Conservation (phyloP, 495 filamentous ascomycete species). For the Penicillium herquei region DNA sequence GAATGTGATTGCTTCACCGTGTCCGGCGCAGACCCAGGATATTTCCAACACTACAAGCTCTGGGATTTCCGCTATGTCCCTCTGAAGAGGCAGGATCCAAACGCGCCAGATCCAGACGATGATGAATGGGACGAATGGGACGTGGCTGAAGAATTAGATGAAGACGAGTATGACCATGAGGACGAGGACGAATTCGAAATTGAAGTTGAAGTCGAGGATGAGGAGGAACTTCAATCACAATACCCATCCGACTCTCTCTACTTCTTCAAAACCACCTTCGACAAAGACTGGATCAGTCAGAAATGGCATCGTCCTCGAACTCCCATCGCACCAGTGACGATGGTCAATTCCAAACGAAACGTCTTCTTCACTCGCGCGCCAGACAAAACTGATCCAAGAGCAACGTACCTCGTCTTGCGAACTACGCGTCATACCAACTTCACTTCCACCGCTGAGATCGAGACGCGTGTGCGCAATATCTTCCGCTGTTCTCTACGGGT, state of each 20-base stretch:
- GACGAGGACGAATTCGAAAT: slow-evolving; percentile 40
- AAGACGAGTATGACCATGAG: slow-evolving; percentile 29
- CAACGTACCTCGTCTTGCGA: slow-evolving; percentile 60
- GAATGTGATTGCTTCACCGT: slow-evolving; percentile 43
- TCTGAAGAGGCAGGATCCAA: slow-evolving; percentile 14
- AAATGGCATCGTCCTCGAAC: slow-evolving; percentile 55
- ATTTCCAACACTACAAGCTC: slow-evolving; percentile 64
- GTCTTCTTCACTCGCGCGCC: slow-evolving; percentile 55
- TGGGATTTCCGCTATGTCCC: slow-evolving; percentile 61
- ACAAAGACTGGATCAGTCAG: slow-evolving; percentile 57
- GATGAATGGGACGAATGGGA: slow-evolving; percentile 41
- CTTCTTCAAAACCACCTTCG: slow-evolving; percentile 37
- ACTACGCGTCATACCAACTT: slow-evolving; percentile 54
- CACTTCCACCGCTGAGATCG: slow-evolving; percentile 65
- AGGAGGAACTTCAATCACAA: background rate
- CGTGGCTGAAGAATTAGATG: slow-evolving; percentile 24
- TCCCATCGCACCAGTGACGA: slow-evolving; percentile 40
- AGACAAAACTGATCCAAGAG: slow-evolving; percentile 14
- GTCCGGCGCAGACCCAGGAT: slow-evolving; percentile 41
- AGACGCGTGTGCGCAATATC: slow-evolving; percentile 51
- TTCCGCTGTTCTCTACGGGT: slow-evolving; percentile 63
- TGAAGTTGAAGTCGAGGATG: slow-evolving; percentile 16
- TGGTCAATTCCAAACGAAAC: slow-evolving; percentile 65
- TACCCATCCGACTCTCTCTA: slow-evolving; percentile 17
- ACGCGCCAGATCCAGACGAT: slow-evolving; percentile 20